Conservation (phyloP, 768 basidiomycete genomes). For the Mycena pura region DNA sequence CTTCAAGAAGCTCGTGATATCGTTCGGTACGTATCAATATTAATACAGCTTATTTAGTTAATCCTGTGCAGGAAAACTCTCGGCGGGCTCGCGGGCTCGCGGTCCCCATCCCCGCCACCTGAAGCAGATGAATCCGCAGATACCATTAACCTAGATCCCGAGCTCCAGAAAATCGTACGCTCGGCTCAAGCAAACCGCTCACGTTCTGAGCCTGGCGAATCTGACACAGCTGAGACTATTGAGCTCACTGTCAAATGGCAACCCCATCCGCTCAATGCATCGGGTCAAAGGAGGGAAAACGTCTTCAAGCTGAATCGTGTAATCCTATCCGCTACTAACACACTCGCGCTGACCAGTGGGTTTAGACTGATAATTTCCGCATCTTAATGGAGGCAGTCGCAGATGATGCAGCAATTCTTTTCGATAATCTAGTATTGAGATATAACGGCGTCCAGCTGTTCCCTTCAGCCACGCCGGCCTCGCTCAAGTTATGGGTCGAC, state of each 20-base stretch:
- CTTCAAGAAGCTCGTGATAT: slow-evolving; percentile 63
- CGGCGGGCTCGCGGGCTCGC: slow-evolving; percentile 36
- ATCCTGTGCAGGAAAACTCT: slow-evolving; percentile 53
- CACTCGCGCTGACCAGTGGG: neutral
- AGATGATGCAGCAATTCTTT: slow-evolving; percentile 60
- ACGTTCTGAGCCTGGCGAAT: slow-evolving; percentile 31
- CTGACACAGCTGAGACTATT: slow-evolving; percentile 45
- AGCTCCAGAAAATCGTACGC: slow-evolving; percentile 64
- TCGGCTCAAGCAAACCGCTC: slow-evolving; percentile 36
- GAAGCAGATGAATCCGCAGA: slow-evolving; percentile 55
- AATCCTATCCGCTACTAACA: slow-evolving; percentile 20
- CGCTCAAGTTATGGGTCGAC: slow-evolving; percentile 70
- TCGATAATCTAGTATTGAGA: slow-evolving; percentile 62
- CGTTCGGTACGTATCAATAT: slow-evolving; percentile 55
- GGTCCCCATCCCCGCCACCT: slow-evolving; percentile 55
- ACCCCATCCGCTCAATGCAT: slow-evolving; percentile 62
- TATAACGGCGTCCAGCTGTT: slow-evolving; percentile 70
- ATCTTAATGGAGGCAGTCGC: slow-evolving; percentile 70
- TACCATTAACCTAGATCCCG: slow-evolving; percentile 61
- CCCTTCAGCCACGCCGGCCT: slow-evolving; percentile 70
- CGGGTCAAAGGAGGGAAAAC: slow-evolving; percentile 49
- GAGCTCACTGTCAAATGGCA: slow-evolving; percentile 67
- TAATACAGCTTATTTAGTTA: neutral
- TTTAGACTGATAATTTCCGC: slow-evolving; percentile 69
- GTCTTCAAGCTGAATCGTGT: slow-evolving; percentile 67